phyloP scores from a whole-genome alignment of 106 monocot genomes.

The Dendrobium officinale region DNA sequence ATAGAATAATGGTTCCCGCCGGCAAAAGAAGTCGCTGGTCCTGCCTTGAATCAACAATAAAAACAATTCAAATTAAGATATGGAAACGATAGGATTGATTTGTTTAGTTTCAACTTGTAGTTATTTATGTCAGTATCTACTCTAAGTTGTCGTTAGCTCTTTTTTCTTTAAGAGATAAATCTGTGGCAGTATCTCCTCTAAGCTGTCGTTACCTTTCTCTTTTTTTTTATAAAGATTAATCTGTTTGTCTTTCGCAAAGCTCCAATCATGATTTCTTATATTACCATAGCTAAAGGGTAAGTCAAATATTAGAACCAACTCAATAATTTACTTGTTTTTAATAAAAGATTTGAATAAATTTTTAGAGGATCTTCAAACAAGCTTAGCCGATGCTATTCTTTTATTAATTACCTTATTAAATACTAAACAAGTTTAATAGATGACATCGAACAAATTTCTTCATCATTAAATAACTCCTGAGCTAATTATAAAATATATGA shows the following conservation, averaged over 20 bases:
- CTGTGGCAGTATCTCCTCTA: neutral
- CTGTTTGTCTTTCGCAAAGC: neutral
- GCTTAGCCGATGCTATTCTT: no score
- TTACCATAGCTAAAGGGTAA: neutral
- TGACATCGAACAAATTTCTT: no score
- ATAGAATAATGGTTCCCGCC: neutral
- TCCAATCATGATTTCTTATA: neutral
- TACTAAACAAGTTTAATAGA: no score
- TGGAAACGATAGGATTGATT: neutral
- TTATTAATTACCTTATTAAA: no score
- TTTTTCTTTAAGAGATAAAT: neutral
- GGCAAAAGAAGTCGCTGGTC: neutral
- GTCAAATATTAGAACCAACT: neutral
- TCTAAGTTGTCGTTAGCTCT: neutral
- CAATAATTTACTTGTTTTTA: neutral
- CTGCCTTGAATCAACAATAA: neutral
- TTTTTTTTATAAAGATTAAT: neutral
- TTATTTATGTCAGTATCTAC: neutral
- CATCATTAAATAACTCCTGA: no score
- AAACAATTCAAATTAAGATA: neutral
- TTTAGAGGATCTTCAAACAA: no score
- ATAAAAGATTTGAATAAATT: neutral
- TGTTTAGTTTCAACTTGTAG: neutral
- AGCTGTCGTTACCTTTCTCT: neutral
- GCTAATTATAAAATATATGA: no score